phyloP scores from a whole-genome alignment of 202 grass and related monocot genomes.

The Sporobolus alterniflorus region DNA sequence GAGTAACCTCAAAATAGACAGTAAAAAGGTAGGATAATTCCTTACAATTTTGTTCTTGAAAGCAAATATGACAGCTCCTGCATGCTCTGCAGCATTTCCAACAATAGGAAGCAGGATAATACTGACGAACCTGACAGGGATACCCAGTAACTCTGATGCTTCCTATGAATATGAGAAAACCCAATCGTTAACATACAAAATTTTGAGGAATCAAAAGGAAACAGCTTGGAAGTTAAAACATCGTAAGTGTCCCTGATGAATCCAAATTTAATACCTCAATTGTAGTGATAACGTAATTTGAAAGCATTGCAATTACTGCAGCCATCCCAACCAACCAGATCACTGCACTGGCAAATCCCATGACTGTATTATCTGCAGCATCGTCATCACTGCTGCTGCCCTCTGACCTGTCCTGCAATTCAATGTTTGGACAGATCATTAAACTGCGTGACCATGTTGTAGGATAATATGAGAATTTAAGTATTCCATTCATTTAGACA shows the following conservation, averaged over 20 bases:
- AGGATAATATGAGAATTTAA: neutral
- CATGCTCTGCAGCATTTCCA: constrained; percentile 82
- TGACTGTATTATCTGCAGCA: constrained; percentile 33
- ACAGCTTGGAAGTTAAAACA: neutral
- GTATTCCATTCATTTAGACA: neutral
- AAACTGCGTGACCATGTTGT: neutral
- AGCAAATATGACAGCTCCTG: constrained; percentile 75
- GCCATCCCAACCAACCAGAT: constrained; percentile 73
- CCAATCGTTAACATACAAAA: neutral
- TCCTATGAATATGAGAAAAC: constrained; percentile 39
- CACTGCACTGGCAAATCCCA: constrained; percentile 67
- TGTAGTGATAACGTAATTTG: constrained; percentile 60
- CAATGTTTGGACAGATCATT: constrained; percentile 5
- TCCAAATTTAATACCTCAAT: constrained; percentile 56
- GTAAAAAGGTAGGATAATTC: neutral
- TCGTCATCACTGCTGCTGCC: constrained; percentile 17
- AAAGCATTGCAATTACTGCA: constrained; percentile 58
- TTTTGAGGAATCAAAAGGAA: neutral
- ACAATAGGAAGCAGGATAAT: constrained; percentile 69
- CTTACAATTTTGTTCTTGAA: constrained; percentile 74
- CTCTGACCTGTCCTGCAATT: constrained; percentile 40
- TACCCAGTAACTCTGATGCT: constrained; percentile 58
- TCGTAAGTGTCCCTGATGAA: neutral
- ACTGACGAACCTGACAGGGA: constrained; percentile 61
- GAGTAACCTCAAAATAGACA: neutral